Evolutionary conservation across 495 filamentous ascomycete species (phyloP).

Genomic region (Aspergillus mulundensis): DNA sequence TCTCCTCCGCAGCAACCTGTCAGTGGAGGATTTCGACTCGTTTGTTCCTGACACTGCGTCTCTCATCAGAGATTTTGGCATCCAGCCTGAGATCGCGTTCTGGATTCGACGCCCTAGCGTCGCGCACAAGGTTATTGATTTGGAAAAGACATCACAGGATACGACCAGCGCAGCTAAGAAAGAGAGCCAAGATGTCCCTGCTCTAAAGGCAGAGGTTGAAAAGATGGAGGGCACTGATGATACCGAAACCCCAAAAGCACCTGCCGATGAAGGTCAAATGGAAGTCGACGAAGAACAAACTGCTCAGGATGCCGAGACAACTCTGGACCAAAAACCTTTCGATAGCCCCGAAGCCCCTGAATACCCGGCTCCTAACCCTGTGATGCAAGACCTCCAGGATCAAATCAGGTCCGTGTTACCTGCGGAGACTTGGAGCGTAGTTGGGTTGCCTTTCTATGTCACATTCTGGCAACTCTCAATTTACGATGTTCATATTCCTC

Average conservation of each 20-base stretch:
- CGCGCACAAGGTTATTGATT: conserved; percentile 46
- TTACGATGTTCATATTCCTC: conserved; percentile 70
- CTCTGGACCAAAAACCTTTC: conserved; percentile 6
- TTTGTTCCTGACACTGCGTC: conserved; percentile 71
- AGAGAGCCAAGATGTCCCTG: conserved; percentile 19
- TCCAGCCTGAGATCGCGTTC: conserved; percentile 82
- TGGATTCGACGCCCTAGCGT: conserved; percentile 76
- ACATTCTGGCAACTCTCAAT: conserved; percentile 91
- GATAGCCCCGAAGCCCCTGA: conserved; percentile 15
- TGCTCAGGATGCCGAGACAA: conserved; percentile 8
- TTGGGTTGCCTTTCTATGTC: conserved; percentile 76
- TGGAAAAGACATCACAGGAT: conserved; percentile 33
- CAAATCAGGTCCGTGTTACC: conserved; percentile 60
- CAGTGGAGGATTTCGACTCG: conserved; percentile 71
- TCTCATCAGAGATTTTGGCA: conserved; percentile 72
- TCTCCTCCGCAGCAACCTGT: conserved; percentile 73
- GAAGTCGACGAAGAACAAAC: conserved; percentile 37
- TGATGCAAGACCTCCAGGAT: conserved; percentile 71
- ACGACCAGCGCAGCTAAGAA: conserved; percentile 18
- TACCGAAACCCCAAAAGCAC: conserved; percentile 10
- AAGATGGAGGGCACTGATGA: conserved; percentile 35
- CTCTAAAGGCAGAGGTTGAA: conserved; percentile 25
- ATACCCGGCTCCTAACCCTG: conserved; percentile 58
- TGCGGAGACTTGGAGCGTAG: conserved; percentile 55
- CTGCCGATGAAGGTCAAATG: conserved; percentile 24